These are phyloP conservation scores for Verticillium zaregamsianum DNA, from an alignment of 2,329 filamentous ascomycete genomes.

Conservation along the genomic window DNA sequence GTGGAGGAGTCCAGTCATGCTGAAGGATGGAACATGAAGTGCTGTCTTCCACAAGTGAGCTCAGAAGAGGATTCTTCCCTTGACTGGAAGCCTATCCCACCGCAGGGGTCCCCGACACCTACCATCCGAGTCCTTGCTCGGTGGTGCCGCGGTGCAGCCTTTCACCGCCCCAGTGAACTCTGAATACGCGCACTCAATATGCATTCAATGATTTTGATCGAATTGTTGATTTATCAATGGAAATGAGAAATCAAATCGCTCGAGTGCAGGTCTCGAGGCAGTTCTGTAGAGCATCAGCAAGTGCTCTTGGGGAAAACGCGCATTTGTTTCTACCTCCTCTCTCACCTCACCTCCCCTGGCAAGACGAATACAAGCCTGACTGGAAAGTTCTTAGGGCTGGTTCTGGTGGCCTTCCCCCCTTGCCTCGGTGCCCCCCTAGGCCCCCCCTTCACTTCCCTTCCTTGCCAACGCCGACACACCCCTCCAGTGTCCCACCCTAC, in stretches of 20 bases:
- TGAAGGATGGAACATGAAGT: neutral
- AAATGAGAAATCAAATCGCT: no score
- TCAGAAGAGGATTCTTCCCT: neutral
- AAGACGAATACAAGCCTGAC: neutral
- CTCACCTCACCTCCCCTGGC: neutral
- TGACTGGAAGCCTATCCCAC: neutral
- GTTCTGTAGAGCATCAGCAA: no score
- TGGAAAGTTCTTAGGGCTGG: neutral
- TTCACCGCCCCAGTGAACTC: neutral
- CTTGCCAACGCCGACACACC: neutral
- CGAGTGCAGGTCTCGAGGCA: no score
- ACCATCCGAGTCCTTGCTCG: neutral
- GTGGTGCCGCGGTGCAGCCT: neutral
- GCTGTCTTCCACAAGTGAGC: neutral
- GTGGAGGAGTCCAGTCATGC: no score
- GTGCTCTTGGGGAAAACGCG: no score
- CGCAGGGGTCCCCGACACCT: neutral
- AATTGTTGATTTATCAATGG: no score
- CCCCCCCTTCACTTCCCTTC: neutral
- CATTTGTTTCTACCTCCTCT: no score
- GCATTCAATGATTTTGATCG: no score
- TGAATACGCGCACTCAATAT: neutral
- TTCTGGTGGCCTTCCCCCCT: neutral
- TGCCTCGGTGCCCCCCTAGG: neutral
- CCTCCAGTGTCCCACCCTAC: neutral